Evolutionary conservation across 257 asterid genomes (phyloP), one percentile per base, ranked within the genome.

Genomic region (Solanum chiquidenum): DNA sequence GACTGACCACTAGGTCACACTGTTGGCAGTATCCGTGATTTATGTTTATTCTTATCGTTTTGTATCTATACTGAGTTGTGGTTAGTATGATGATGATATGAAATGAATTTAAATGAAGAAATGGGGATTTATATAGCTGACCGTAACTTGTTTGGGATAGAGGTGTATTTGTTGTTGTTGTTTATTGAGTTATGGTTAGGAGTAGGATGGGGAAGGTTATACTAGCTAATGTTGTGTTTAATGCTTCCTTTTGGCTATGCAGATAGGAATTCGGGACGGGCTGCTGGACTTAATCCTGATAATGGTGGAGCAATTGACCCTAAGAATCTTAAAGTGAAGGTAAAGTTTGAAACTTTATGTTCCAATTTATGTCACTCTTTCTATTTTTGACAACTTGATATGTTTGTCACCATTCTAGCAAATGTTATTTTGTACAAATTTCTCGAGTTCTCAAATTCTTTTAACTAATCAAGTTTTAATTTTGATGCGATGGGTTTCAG

Each of bases 241-340:
- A 46, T n/a, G 6, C 14, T 2, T 85, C 44, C 14, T 23, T 71
- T n/a, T 76, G 86, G 38, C 31, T 35, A 25, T 74, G 88, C 92
- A 92, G 94, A 92, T 85, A 92, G 93, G 88, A 91, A 82, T 83
- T 8, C 79, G n/a, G 87, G 92, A 8, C 90, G 87, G 89, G 37
- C 86, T 29, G 91, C 89, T 31, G 92, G 92, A 62, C 92, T 91
- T 83, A 88, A 90, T 88, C 89, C 90, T 31, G 93, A 91, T 49
- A 87, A 83, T 52, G 89, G 89, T 83, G 92, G 89, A 38, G 86
- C 87, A 49, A 84, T 62, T 86, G 94, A 92, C 79, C 88, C 93
- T 71, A 92, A 90, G 77, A 92, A 92, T 88, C 90, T 92, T 68
- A 89, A 89, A 6, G 93, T 92, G 58, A 92, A 92, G 93, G 94